Evolutionary conservation across 2,329 filamentous ascomycete genomes (phyloP), one percentile per base, ranked within the genome.

Genomic region (Ascochyta viciae-villosae): DNA sequence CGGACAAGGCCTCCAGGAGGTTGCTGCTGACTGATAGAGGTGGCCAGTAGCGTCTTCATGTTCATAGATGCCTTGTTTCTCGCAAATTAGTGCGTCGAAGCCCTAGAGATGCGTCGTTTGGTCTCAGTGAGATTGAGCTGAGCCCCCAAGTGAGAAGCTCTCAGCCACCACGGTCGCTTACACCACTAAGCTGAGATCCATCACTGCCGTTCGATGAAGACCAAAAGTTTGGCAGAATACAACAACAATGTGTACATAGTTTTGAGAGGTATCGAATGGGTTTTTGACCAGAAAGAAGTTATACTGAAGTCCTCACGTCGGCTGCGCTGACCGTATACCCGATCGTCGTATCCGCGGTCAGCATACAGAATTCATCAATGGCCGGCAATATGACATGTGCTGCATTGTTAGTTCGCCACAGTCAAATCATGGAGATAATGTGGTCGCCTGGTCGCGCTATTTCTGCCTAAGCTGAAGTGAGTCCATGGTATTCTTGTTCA

Each of bases 111-210:
- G 16, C 16, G 40, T 55, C 45, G 39, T 41, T n/a, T 37, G 10
- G 16, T 55, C 35, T 50, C 41, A 42, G 47, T 50, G 35, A 56
- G 45, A 46, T 37, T 3, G 42, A 39, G n/a, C n/a, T 12, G n/a
- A 47, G 42, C 10, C 34, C 19, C 31, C 19, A 15, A 23, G 16
- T 16, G 39, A 38, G 24, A 41, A 33, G 24, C 15, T 39, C 37
- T 42, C 37, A 56, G 42, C 42, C 52, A 34, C 31, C 46, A 38
- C 42, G 37, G 19, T 31, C n/a, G 39, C 51, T 39, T 22, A 26
- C 23, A 26, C 13, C 29, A 23, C 10, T 22, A n/a, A 9, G 4
- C 23, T 8, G 24, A 13, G 10, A 16, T 29, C 2, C 16, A 6
- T 13, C 27, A 15, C 19, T 22, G 29, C 9, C 9, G 2, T 23